These are phyloP conservation scores for Prunus fruticosa DNA, from an alignment of 306 rosid genomes.

Conservation along the genomic window DNA sequence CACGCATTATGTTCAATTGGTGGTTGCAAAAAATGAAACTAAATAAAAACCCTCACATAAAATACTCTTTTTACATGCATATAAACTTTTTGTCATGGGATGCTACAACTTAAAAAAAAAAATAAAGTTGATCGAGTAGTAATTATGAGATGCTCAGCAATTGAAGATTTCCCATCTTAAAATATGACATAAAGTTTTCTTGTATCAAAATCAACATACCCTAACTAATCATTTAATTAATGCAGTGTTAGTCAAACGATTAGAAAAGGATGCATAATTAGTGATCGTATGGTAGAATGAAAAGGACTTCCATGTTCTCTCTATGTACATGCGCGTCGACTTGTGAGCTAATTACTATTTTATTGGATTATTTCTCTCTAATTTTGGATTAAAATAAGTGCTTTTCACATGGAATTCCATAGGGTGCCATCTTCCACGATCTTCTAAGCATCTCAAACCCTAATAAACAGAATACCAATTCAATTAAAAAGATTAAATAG, in stretches of 20 bases:
- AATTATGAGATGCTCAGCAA: neutral
- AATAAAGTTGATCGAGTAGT: neutral
- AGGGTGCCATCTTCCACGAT: slow-evolving; percentile 46
- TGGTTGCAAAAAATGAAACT: too few species aligned
- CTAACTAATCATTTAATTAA: slow-evolving; percentile 18
- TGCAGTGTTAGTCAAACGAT: slow-evolving; percentile 28
- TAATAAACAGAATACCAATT: slow-evolving; percentile 10
- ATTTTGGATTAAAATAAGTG: slow-evolving; percentile 15
- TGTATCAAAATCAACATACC: neutral
- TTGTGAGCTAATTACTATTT: slow-evolving; percentile 25
- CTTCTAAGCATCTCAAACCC: slow-evolving; percentile 27
- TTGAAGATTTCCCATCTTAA: neutral
- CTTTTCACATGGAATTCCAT: slow-evolving; percentile 51
- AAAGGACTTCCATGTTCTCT: slow-evolving; percentile 32
- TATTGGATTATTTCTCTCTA: neutral
- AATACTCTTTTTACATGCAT: too few species aligned
- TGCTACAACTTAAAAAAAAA: too few species aligned
- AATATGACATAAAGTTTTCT: neutral
- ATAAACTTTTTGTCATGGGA: too few species aligned
- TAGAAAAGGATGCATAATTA: neutral
- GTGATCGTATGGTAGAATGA: slow-evolving; percentile 14
- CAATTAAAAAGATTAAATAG: neutral
- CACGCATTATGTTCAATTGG: too few species aligned
- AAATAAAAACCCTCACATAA: too few species aligned
- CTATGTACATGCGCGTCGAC: slow-evolving; percentile 23